A percentile compares a stretch with the other conserved stretches of the same genome.
Conservation (phyloP, 2,329 filamentous ascomycete species). For the Tolypocladium tropicale region DNA sequence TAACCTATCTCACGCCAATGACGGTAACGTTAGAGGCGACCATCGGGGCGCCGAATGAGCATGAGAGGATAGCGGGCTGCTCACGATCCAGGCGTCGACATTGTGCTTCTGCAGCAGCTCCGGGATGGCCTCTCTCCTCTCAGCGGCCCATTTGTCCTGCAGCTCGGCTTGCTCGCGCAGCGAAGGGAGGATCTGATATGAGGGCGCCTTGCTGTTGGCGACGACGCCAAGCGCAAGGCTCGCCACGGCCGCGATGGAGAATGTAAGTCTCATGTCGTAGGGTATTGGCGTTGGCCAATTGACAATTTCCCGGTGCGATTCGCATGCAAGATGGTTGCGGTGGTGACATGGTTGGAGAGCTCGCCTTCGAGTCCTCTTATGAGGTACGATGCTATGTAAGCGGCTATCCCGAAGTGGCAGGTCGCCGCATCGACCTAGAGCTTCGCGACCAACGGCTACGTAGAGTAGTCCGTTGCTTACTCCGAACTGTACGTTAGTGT, state of each 20-base stretch:
- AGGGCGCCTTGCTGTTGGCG: not conserved
- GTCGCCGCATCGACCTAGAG: not conserved
- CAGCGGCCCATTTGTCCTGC: constrained; percentile 2
- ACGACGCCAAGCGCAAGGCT: not conserved
- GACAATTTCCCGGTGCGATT: not conserved
- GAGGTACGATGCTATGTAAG: too few species aligned
- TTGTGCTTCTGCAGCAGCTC: not conserved
- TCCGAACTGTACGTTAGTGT: too few species aligned
- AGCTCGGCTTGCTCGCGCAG: constrained; percentile 5
- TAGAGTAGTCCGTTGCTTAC: too few species aligned
- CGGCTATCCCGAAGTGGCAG: not conserved
- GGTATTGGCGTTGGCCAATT: not conserved
- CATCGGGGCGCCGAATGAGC: not conserved
- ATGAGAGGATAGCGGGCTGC: not conserved
- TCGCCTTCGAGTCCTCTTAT: not conserved
- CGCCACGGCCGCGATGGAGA: not conserved
- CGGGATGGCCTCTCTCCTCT: not conserved
- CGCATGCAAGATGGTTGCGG: not conserved
- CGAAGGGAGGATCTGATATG: constrained; percentile 5
- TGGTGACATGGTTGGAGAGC: not conserved
- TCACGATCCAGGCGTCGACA: not conserved
- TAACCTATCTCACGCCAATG: not conserved
- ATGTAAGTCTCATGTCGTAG: not conserved
- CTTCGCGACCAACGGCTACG: too few species aligned
- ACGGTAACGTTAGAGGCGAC: not conserved